Evolutionary conservation across 257 asterid species (phyloP), one percentile per base, ranked within the genome.

Genomic region (Petrea volubilis): DNA sequence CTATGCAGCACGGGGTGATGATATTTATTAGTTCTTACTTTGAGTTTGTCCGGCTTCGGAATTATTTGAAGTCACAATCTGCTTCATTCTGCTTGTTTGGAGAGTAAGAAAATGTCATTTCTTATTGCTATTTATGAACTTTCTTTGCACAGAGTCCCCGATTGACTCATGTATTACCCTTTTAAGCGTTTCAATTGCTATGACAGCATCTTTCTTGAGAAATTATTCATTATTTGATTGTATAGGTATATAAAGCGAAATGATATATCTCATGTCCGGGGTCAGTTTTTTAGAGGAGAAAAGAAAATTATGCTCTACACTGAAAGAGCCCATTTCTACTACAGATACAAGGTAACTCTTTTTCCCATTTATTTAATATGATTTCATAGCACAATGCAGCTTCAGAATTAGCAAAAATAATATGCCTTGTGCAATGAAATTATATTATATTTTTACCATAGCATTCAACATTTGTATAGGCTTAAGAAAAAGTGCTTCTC

Each of bases 301-400:
- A 86, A 83, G 84, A 91, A 90, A 79, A 89, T 94, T 60, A 83
- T 94, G 85, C 90, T 94, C 56, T 94, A 94, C 83, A 88, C 97
- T 1, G 99, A 94, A 82, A 88, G 99, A 84, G 93, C 97, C 81
- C 98, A 94, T 79, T 94, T 91, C 89, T 94, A 89, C 81, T 93
- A 85, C 84, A 79, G 99, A 89, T 94, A 94, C 85, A 94, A 94
- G 98, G 97, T 94, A 56, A n/a, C 74, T 71, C 60, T 14, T 21
- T 34, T 71, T 21, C 63, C 73, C 66, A 28, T 74, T 25, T 34
- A 21, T 51, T 67, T 27, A 46, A 9, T 64, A 61, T 8, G 31
- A 15, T 50, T 77, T 13, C 62, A n/a, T n/a, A n/a, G n/a, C n/a
- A n/a, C n/a, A n/a, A n/a, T n/a, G n/a, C n/a, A n/a, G n/a, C n/a